Evolutionary conservation across 1,284 basidiomycete genomes (phyloP).

Genomic region (Ganoderma sp.): DNA sequence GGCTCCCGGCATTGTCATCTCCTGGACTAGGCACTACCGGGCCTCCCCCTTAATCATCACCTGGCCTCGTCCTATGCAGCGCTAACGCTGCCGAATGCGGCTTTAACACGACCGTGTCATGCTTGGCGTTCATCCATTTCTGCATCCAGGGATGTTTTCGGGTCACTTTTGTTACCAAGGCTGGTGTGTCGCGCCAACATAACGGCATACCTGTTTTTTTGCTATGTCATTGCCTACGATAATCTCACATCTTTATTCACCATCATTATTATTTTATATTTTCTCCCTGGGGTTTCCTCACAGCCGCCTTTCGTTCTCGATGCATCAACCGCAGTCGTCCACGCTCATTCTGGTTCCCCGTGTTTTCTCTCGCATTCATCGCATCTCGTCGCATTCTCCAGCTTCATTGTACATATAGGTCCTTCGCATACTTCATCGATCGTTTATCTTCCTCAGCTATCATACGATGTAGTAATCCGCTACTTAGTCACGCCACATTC

Average conservation of each 20-base stretch:
- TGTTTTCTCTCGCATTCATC: background rate
- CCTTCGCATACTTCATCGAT: background rate
- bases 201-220: conserved; percentile 3
- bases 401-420: conserved; percentile 5
- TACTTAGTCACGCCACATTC: background rate
- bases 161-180: background rate
- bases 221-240: conserved; percentile 8
- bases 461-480: conserved; percentile 18
- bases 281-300: background rate
- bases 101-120: background rate
- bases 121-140: background rate
- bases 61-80: background rate
- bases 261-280: conserved; percentile 15
- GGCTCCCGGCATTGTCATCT: conserved; percentile 1
- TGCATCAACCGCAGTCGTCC: conserved; percentile 1
- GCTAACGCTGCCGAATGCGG: background rate
- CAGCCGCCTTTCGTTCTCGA: background rate
- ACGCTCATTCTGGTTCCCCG: conserved; percentile 11
- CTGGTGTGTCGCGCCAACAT: conserved; percentile 4
- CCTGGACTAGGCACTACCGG: background rate
- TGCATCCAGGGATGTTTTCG: background rate
- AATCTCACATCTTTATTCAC: conserved; percentile 12
- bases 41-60: background rate
- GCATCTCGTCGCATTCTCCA: background rate
- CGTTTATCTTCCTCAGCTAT: conserved; percentile 1